Evolutionary conservation across 75 land plant genomes (phyloP).

Genomic region (Chamaecyparis obtusa): DNA sequence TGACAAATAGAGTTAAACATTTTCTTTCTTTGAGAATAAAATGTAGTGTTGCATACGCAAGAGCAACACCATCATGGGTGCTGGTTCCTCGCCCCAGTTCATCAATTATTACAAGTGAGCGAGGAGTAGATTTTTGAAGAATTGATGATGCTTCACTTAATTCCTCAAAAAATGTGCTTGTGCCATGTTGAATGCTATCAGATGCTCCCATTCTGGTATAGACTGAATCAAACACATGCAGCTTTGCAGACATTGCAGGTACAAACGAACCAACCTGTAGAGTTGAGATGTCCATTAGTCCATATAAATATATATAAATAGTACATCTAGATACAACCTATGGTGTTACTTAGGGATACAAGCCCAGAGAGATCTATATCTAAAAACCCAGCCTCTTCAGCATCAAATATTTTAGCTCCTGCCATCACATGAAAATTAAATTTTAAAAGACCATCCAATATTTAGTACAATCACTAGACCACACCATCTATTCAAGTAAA

Average conservation of each 20-base stretch:
- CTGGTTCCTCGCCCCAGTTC: constrained; percentile 98
- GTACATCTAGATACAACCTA: neutral
- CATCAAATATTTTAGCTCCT: neutral
- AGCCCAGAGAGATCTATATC: neutral
- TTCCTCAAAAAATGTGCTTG: constrained; percentile 95
- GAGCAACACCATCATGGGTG: constrained; percentile 97
- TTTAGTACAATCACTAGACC: neutral
- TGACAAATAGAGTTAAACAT: constrained; percentile 91
- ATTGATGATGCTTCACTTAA: constrained; percentile 87
- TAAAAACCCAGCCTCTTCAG: neutral
- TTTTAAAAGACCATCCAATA: neutral
- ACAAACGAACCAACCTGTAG: constrained; percentile 98
- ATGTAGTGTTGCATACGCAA: constrained; percentile 93
- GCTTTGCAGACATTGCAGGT: constrained; percentile 81
- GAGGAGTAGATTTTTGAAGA: constrained; percentile 58
- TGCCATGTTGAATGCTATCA: constrained; percentile 87
- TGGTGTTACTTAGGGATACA: neutral
- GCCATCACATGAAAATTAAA: neutral
- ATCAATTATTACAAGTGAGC: constrained; percentile 87
- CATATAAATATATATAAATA: neutral
- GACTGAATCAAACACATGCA: constrained; percentile 91
- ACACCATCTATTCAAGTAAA: neutral
- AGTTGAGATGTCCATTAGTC: constrained; percentile 11
- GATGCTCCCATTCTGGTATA: constrained; percentile 96
- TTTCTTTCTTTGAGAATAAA: constrained; percentile 66